Percentiles rank a stretch among this genome's conserved stretches.
Evolutionary conservation across 495 filamentous ascomycete genomes (phyloP).

Genomic region (Evernia prunastri): DNA sequence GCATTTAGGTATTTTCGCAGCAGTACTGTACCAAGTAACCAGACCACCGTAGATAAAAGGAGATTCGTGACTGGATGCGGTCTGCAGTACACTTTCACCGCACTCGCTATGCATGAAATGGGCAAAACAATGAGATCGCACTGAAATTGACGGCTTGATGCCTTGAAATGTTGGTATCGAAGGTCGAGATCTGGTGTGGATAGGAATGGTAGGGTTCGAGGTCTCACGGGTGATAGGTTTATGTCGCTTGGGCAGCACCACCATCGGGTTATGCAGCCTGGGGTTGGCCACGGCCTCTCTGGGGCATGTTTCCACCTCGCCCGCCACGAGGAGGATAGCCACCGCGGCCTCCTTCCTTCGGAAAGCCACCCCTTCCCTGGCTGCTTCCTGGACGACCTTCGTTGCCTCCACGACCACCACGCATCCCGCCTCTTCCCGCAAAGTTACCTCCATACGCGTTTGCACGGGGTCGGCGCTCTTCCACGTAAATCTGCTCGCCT

Average conservation of each 20-base stretch:
- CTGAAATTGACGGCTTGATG: conserved; percentile 1
- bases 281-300: conserved; percentile 45
- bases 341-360: conserved; percentile 56
- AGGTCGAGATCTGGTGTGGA: not conserved
- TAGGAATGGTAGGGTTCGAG: not conserved
- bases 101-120: conserved; percentile 20
- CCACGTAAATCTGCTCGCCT: conserved; percentile 73
- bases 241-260: too few relatives aligned
- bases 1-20: conserved; percentile 10
- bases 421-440: conserved; percentile 53
- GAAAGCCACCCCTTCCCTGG: conserved; percentile 61
- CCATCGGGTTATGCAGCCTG: conserved; percentile 39
- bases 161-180: conserved; percentile 18
- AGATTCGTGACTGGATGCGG: conserved; percentile 17
- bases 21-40: conserved; percentile 2
- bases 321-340: conserved; percentile 46
- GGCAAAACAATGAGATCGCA: not conserved
- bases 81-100: conserved; percentile 5
- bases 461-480: conserved; percentile 77
- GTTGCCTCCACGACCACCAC: conserved; percentile 63
- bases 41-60: conserved; percentile 6
- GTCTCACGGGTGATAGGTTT: not conserved
- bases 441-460: conserved; percentile 54
- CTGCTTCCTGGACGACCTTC: conserved; percentile 55
- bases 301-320: conserved; percentile 42